Evolutionary conservation across 805 yeast species (phyloP), one percentile per base, ranked within the genome.

Genomic region (Suhomyces pyralidae): DNA sequence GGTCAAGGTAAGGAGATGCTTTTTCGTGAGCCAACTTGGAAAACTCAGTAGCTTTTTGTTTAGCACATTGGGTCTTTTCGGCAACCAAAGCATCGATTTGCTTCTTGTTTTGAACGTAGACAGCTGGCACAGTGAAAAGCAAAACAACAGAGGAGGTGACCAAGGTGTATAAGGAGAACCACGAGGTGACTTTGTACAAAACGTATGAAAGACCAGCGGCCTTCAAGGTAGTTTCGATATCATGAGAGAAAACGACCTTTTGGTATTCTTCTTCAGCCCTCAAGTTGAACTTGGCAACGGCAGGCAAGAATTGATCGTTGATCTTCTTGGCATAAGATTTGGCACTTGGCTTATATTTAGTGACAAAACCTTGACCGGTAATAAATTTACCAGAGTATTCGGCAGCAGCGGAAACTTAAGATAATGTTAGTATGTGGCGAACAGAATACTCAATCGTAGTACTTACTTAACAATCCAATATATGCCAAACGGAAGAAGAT

Each of bases 351-450:
- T 81, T 85, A 78, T 87, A 84, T 62, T 84, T 82, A 55, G 91
- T 81, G 55, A 93, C 85, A 57, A 92, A 78, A 17, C 97, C 97
- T 64, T 79, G 76, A 58, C 97, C 97, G 48, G 88, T 79, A 59
- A 86, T 71, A 43, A 83, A 61, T 65, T 86, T 86, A 56, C 96
- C 87, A 52, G 79, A 77, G 65, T 85, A 88, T 76, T 92, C 97
- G 51, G 85, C 88, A 52, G 81, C 77, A 49, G 91, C 94, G 48
- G 93, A 80, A 26, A 80, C 74, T 56, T 78, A 30, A 52, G 19
- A 8, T 42, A 45, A 34, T 43, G 68, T 65, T 66, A 64, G 69
- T 63, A 65, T 28, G 46, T n/a, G 43, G 17, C 24, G 19, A 40
- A 5, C 10, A n/a, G 5, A 40, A 19, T 1, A 2, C 22, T 40